These are phyloP conservation scores for Boletus eberwhitei DNA, from an alignment of 768 basidiomycete species.

Conservation along the genomic window DNA sequence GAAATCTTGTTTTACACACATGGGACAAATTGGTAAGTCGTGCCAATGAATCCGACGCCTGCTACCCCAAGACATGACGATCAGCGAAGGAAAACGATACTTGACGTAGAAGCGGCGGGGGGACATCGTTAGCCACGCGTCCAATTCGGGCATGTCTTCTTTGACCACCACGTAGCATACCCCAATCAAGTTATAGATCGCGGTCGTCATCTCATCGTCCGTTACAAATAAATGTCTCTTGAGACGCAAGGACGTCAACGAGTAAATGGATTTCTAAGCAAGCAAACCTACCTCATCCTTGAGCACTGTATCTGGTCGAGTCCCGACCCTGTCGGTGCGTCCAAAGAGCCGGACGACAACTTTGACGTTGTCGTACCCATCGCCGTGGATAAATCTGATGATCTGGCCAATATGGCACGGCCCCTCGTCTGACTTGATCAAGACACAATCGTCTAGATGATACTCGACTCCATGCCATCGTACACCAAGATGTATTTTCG, in stretches of 20 bases:
- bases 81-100: constrained; percentile 48
- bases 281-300: constrained; percentile 52
- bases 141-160: constrained; percentile 30
- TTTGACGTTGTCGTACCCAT: constrained; percentile 12
- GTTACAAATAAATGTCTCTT: constrained; percentile 71
- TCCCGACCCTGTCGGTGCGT: constrained; percentile 37
- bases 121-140: constrained; percentile 50
- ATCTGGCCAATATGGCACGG: constrained; percentile 60
- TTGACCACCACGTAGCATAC: constrained; percentile 47
- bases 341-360: constrained; percentile 48
- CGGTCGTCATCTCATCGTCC: constrained; percentile 37
- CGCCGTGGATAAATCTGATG: constrained; percentile 27
- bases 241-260: not conserved
- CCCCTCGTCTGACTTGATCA: constrained; percentile 45
- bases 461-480: constrained; percentile 46
- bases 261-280: not conserved
- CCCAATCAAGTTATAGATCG: constrained; percentile 40
- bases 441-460: constrained; percentile 60
- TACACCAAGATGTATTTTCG: constrained; percentile 40
- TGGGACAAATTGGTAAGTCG: constrained; percentile 44
- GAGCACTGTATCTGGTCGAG: constrained; percentile 38
- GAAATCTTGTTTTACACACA: constrained; percentile 37
- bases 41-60: constrained; percentile 29
- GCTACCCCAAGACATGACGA: constrained; percentile 38
- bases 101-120: constrained; percentile 55